These are phyloP conservation scores for Aspergillus awamori DNA, from an alignment of 2,329 filamentous ascomycete genomes.

Conservation along the genomic window DNA sequence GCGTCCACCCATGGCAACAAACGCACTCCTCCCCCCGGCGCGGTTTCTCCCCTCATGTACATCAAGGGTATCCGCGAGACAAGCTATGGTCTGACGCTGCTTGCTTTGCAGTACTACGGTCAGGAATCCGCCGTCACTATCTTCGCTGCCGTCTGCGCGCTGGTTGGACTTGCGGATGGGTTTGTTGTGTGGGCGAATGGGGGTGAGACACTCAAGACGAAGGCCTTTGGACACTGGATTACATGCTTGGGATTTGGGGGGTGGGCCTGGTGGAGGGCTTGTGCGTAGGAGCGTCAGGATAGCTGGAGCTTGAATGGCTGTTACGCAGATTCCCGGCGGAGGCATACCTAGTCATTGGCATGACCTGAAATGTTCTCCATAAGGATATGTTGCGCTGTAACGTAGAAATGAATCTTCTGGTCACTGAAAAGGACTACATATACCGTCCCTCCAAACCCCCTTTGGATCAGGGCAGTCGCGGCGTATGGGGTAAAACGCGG, in stretches of 20 bases:
- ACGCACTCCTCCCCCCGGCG: not conserved
- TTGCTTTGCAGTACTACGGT: slow-evolving; percentile 16
- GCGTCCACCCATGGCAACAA: not conserved
- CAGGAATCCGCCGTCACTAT: slow-evolving; percentile 17
- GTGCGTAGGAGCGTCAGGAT: not conserved
- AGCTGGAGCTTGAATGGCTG: not conserved
- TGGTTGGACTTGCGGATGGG: slow-evolving; percentile 17
- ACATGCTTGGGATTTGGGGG: slow-evolving; percentile 8
- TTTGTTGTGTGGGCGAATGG: slow-evolving; percentile 18
- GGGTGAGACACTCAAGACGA: slow-evolving; percentile 7
- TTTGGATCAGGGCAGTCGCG: no score
- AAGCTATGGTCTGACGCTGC: slow-evolving; percentile 19
- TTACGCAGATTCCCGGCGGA: no score
- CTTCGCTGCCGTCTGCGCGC: slow-evolving; percentile 10
- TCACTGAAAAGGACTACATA: no score
- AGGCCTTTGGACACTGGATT: slow-evolving; percentile 19
- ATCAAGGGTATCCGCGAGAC: slow-evolving; percentile 22
- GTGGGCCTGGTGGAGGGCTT: slow-evolving; percentile 23
- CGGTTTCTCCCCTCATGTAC: slow-evolving; percentile 19
- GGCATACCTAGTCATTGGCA: no score
- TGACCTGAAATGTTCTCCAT: no score
- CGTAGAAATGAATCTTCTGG: no score
- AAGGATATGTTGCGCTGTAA: no score
- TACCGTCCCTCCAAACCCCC: no score
- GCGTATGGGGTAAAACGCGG: no score